Percentiles rank a stretch among this genome's conserved stretches.
These are phyloP conservation scores for Candida sojae DNA, from an alignment of 1,139 yeast species.

Conservation along the genomic window DNA sequence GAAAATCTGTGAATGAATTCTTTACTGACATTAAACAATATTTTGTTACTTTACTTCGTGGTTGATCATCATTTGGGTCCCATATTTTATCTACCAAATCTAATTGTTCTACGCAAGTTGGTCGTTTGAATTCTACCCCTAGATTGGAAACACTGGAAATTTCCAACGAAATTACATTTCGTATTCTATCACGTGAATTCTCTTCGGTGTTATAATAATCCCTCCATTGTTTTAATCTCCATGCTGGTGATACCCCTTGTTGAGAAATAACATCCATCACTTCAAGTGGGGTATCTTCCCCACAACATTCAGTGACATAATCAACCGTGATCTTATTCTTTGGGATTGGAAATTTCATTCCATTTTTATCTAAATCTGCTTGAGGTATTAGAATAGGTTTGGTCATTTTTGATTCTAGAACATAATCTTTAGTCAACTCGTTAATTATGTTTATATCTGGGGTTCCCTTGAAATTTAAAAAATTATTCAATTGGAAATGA, in stretches of 20 bases:
- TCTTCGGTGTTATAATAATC: constrained; percentile 60
- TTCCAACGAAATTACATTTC: constrained; percentile 83
- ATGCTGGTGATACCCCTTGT: constrained; percentile 57
- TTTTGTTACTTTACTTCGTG: constrained; percentile 72
- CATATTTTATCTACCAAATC: constrained; percentile 76
- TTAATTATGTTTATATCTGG: constrained; percentile 17
- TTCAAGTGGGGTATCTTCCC: constrained; percentile 65
- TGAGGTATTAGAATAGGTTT: constrained; percentile 37
- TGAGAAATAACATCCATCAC: constrained; percentile 93
- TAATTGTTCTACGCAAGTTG: constrained; percentile 61
- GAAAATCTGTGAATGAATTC: constrained; percentile 85
- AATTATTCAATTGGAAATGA: constrained; percentile 61
- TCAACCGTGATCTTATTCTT: constrained; percentile 50
- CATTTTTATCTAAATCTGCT: constrained; percentile 28
- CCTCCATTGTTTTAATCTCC: constrained; percentile 77
- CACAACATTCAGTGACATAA: constrained; percentile 60
- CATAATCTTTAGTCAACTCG: constrained; percentile 40
- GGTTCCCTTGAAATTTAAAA: constrained; percentile 24
- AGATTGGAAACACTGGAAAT: constrained; percentile 58
- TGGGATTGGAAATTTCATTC: constrained; percentile 39
- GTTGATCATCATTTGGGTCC: constrained; percentile 32
- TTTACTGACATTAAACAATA: constrained; percentile 86
- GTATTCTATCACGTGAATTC: constrained; percentile 58
- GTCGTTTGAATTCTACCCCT: constrained; percentile 58
- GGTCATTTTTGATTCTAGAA: constrained; percentile 21